Evolutionary conservation across 768 basidiomycete genomes (phyloP), one percentile per base, ranked within the genome.

Genomic region (Boletus eberwhitei): DNA sequence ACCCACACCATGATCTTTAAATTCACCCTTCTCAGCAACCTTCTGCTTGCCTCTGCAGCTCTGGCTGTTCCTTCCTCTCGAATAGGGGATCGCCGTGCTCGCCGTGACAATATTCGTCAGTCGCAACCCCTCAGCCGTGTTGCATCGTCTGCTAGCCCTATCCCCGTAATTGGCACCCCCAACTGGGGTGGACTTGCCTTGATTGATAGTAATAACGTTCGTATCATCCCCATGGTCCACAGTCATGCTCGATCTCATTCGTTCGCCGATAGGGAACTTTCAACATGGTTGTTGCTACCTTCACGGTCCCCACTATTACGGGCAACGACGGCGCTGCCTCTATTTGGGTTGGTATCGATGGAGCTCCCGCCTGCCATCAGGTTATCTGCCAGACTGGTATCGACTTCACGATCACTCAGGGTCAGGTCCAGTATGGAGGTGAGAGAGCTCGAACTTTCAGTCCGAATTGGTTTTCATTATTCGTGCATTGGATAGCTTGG

Each of bases 371-470:
- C 16, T 57, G 59, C 36, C 4, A 0, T 5, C 54, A 13, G 6
- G 55, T 53, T 17, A 60, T 63, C 45, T 59, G 66, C 47, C 61
- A 65, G 50, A 57, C 64, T 8, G 64, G 64, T 31, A 13, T 65
- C 12, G 55, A 55, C 52, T 55, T 60, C 44, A 62, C n/a, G 0
- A 6, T 64, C 39, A 11, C 3, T 1, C 14, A 56, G 52, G 0
- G 4, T 0, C 11, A 11, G 4, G 49, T 32, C 35, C 45, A 59
- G 31, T 64, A 59, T 21, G 45, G 47, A 50, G 60, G 60, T 62
- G 13, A 52, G 63, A 22, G 24, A 26, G n/a, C 3, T 21, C 11
- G 0, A 41, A 8, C 12, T 2, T 17, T 17, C 9, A 1, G 11
- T 21, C 39, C 3, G 9, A 19, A 35, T 41, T 35, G 14, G 7